Conservation (phyloP, 2,329 filamentous ascomycete genomes). For the Uncinocarpus reesii region DNA sequence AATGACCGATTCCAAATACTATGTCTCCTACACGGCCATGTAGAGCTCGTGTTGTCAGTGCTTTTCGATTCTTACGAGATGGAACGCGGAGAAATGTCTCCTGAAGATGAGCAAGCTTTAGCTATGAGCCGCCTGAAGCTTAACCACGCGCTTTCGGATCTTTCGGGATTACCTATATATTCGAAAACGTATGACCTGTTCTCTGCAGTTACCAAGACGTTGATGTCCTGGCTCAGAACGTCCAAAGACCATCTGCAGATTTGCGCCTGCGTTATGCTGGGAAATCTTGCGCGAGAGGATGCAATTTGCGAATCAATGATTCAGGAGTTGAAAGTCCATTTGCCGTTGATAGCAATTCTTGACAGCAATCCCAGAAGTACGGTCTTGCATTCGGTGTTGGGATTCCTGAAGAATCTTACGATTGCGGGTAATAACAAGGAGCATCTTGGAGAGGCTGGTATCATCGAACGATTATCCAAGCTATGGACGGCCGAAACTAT, state of each 20-base stretch:
- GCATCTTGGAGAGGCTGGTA: slow-evolving; percentile 31
- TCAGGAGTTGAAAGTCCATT: slow-evolving; percentile 31
- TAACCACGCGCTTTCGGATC: slow-evolving; percentile 34
- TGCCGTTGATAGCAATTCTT: slow-evolving; percentile 33
- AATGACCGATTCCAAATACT: slow-evolving; percentile 32
- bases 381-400: slow-evolving; percentile 37
- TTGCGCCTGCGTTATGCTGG: slow-evolving; percentile 40
- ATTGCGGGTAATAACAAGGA: slow-evolving; percentile 36
- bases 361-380: slow-evolving; percentile 28
- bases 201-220: slow-evolving; percentile 27
- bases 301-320: slow-evolving; percentile 35
- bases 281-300: slow-evolving; percentile 39
- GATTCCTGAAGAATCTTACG: slow-evolving; percentile 41
- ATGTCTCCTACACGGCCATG: slow-evolving; percentile 27
- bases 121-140: slow-evolving; percentile 30
- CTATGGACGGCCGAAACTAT: slow-evolving; percentile 36
- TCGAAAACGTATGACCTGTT: slow-evolving; percentile 31
- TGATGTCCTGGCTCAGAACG: slow-evolving; percentile 34
- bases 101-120: slow-evolving; percentile 29
- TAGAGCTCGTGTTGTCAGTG: slow-evolving; percentile 27
- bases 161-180: slow-evolving; percentile 33
- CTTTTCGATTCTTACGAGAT: slow-evolving; percentile 26
- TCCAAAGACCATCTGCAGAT: slow-evolving; percentile 37
- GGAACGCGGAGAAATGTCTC: slow-evolving; percentile 21
- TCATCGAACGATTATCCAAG: slow-evolving; percentile 31